Conservation (phyloP, 129 eudicot species). For the Apium graveolens region DNA sequence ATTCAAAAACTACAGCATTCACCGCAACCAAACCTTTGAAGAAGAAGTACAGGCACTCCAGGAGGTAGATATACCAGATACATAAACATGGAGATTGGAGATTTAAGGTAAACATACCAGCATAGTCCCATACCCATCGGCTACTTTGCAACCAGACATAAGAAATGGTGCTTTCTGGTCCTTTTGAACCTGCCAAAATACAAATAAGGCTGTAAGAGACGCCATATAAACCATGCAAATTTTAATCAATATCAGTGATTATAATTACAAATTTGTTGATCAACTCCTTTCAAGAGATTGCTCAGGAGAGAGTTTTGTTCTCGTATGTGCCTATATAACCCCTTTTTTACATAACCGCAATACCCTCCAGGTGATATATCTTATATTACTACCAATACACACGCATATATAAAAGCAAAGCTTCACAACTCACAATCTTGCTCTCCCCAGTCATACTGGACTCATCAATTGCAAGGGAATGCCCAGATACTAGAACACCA, state of each 20-base stretch:
- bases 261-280: not conserved
- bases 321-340: not conserved
- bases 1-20: not conserved
- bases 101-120: not conserved
- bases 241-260: not conserved
- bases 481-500: constrained; percentile 3
- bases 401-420: not conserved
- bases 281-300: not conserved
- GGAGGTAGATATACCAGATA: not conserved
- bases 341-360: not conserved
- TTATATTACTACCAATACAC: not conserved
- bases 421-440: not conserved
- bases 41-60: not conserved
- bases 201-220: not conserved
- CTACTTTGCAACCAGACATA: constrained; percentile 13
- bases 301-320: not conserved
- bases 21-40: not conserved
- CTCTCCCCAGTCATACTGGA: constrained; percentile 15
- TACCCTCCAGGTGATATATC: not conserved
- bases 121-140: constrained; percentile 12
- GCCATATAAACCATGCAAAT: not conserved
- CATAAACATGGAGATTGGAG: not conserved
- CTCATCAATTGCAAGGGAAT: constrained; percentile 11
- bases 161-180: constrained; percentile 6
- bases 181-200: constrained; percentile 8